Percentiles rank a stretch among this genome's conserved stretches.
Conservation (phyloP, 2,329 filamentous ascomycete species). For the Fusarium xylarioides region DNA sequence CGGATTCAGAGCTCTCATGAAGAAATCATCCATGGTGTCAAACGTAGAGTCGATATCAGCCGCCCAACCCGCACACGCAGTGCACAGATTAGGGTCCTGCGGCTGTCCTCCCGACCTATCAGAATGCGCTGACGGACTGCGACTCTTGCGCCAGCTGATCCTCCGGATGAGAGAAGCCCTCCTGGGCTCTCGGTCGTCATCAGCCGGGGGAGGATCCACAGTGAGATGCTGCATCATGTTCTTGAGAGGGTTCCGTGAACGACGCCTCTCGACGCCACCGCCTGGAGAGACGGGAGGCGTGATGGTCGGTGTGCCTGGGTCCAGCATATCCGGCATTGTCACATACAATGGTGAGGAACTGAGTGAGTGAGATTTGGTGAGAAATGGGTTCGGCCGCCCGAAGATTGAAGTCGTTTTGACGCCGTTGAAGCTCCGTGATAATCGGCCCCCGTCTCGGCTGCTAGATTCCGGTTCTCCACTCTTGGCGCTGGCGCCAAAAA, state of each 20-base stretch:
- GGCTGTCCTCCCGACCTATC: conserved; percentile 42
- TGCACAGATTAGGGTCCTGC: conserved; percentile 46
- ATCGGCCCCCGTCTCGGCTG: conserved; percentile 41
- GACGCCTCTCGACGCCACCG: conserved; percentile 41
- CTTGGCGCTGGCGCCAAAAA: conserved; percentile 27
- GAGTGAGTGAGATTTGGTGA: not conserved
- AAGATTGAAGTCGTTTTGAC: conserved; percentile 17
- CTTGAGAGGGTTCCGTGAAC: conserved; percentile 48
- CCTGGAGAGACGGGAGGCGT: conserved; percentile 37
- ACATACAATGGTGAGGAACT: not conserved
- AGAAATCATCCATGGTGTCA: conserved; percentile 45
- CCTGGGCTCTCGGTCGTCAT: conserved; percentile 41
- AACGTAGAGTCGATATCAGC: conserved; percentile 47
- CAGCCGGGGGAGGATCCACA: conserved; percentile 45
- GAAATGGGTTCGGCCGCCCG: not conserved
- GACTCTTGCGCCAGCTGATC: conserved; percentile 49
- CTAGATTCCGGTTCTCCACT: conserved; percentile 41
- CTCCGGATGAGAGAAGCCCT: conserved; percentile 48
- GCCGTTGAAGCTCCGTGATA: conserved; percentile 40
- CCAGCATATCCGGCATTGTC: conserved; percentile 45
- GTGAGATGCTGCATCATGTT: conserved; percentile 52
- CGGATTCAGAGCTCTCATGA: conserved; percentile 42
- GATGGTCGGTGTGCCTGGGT: conserved; percentile 37
- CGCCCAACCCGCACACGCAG: conserved; percentile 45
- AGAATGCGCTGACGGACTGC: conserved; percentile 49